Conservation (phyloP, 192 early-diverging fungal genomes). For the Allomyces macrogynus region DNA sequence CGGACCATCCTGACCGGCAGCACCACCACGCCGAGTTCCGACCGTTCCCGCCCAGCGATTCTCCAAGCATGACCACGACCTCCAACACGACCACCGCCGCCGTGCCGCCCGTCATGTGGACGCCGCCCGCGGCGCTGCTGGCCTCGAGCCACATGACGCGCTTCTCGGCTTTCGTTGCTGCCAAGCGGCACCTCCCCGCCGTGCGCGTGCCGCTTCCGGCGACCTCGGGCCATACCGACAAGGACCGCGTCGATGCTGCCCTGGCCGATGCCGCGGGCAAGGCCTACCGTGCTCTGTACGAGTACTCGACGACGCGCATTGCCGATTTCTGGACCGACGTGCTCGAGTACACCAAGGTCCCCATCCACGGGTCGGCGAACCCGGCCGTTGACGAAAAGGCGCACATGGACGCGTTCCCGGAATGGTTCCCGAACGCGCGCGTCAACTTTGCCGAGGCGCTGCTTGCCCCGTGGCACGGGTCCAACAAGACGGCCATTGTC, state of each 20-base stretch:
- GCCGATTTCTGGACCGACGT: conserved; percentile 70
- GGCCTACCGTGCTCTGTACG: conserved; percentile 52
- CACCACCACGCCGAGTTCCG: too few relatives aligned
- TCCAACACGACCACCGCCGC: neutral
- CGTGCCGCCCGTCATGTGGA: neutral
- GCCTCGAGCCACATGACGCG: neutral
- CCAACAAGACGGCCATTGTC: conserved; percentile 28
- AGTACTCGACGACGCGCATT: conserved; percentile 61
- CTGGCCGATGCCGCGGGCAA: neutral
- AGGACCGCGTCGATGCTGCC: neutral
- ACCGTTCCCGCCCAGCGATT: too few relatives aligned
- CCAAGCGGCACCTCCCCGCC: neutral
- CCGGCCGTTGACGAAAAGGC: conserved; percentile 35
- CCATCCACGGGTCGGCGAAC: conserved; percentile 18
- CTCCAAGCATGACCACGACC: neutral
- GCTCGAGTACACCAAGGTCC: conserved; percentile 53
- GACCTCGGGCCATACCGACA: neutral
- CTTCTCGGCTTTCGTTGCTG: neutral
- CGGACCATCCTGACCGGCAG: too few relatives aligned
- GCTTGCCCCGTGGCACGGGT: conserved; percentile 24
- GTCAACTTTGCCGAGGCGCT: conserved; percentile 90
- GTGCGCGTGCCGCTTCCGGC: neutral
- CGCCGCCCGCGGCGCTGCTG: conserved; percentile 2
- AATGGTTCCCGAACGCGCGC: conserved; percentile 67
- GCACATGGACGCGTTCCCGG: conserved; percentile 69